phyloP scores from a whole-genome alignment of 192 early-diverging fungal species.

The Lobosporangium transversale region DNA sequence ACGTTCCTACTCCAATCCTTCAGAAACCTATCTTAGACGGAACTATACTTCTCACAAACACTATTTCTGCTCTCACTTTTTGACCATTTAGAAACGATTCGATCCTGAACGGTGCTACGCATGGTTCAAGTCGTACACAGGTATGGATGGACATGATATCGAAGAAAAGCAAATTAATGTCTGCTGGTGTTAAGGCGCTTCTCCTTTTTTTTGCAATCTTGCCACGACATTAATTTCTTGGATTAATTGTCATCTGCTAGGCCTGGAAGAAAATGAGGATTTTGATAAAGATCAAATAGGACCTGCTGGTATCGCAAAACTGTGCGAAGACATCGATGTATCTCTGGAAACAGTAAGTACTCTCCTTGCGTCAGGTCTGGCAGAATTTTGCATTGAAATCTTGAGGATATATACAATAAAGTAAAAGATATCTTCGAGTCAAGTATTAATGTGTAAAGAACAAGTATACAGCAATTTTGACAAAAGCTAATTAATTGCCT shows the following conservation, averaged over 20 bases:
- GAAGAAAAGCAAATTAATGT: background rate
- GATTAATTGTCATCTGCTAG: conserved; percentile 7
- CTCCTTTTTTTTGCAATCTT: background rate
- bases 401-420: no score
- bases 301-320: conserved; percentile 39
- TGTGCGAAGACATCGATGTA: conserved; percentile 44
- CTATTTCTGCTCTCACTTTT: no score
- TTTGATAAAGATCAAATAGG: conserved; percentile 38
- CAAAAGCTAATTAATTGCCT: background rate
- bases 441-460: no score
- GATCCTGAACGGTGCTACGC: conserved; percentile 14
- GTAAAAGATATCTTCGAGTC: no score
- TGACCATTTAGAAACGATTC: conserved; percentile 32
- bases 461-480: no score
- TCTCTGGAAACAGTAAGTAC: conserved; percentile 41
- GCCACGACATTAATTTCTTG: background rate
- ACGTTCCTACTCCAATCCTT: no score
- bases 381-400: no score
- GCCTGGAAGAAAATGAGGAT: conserved; percentile 41
- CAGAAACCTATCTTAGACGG: no score
- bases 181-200: background rate
- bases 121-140: conserved; percentile 48
- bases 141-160: background rate
- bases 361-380: no score
- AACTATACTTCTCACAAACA: no score